phyloP scores from a whole-genome alignment of 2,329 filamentous ascomycete genomes.

The Fulvia fulva region DNA sequence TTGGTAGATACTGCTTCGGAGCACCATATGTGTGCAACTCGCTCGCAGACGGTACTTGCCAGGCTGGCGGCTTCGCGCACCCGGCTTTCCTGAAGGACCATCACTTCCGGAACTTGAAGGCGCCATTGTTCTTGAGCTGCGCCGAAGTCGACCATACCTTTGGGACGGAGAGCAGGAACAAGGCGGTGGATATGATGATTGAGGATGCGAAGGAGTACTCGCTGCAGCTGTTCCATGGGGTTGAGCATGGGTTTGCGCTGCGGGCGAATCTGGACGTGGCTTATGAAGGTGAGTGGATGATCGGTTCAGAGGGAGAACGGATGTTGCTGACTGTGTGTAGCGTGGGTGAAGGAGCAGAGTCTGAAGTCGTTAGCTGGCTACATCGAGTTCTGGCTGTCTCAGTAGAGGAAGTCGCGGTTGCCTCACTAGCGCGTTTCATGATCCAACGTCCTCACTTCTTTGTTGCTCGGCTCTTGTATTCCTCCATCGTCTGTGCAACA shows the following conservation, averaged over 20 bases:
- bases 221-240: slow-evolving; percentile 33
- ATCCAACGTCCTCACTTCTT: background rate
- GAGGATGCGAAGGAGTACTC: slow-evolving; percentile 35
- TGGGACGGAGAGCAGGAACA: slow-evolving; percentile 35
- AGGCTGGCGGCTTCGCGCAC: slow-evolving; percentile 50
- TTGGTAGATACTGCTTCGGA: slow-evolving; percentile 14
- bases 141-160: slow-evolving; percentile 47
- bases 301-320: background rate
- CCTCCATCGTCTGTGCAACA: too few species aligned
- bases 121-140: slow-evolving; percentile 47
- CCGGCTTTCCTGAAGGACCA: slow-evolving; percentile 48
- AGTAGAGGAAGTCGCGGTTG: background rate
- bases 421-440: background rate
- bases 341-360: slow-evolving; percentile 12
- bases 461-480: too few species aligned
- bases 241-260: slow-evolving; percentile 36
- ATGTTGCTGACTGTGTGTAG: background rate
- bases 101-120: slow-evolving; percentile 17
- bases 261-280: slow-evolving; percentile 41
- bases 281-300: slow-evolving; percentile 36
- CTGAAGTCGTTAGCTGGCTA: slow-evolving; percentile 9
- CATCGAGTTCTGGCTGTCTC: slow-evolving; percentile 12
- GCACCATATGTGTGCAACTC: slow-evolving; percentile 36
- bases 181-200: slow-evolving; percentile 43
- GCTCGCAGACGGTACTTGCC: slow-evolving; percentile 36